Percentiles rank a stretch among this genome's conserved stretches.
These are phyloP conservation scores for Candida endomychidarum DNA, from an alignment of 805 yeast species.

Conservation along the genomic window DNA sequence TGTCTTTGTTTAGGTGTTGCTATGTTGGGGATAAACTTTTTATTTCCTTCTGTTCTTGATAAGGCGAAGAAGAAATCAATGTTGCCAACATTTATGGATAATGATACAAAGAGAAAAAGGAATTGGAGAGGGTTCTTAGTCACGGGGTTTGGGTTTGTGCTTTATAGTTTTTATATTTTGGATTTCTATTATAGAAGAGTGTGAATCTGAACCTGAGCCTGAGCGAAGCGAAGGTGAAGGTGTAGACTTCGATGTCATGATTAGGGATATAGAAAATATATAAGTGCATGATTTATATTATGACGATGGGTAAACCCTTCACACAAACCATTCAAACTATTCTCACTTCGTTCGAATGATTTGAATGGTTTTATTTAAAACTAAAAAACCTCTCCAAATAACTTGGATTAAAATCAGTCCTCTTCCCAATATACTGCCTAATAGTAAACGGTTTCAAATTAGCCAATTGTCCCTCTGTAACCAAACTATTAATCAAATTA, in stretches of 20 bases:
- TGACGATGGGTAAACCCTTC: too few species aligned
- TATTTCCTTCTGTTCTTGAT: slow-evolving; percentile 6
- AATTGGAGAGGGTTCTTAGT: slow-evolving; percentile 3
- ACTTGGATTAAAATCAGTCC: slow-evolving; percentile 67
- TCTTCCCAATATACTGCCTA: slow-evolving; percentile 62
- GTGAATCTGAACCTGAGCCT: background rate
- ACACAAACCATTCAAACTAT: too few species aligned
- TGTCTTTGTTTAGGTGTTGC: slow-evolving; percentile 18
- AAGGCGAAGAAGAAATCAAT: background rate
- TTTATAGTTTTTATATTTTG: background rate
- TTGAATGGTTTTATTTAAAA: slow-evolving; percentile 29
- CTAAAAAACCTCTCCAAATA: slow-evolving; percentile 48
- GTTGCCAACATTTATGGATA: slow-evolving; percentile 2
- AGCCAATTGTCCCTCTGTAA: slow-evolving; percentile 77
- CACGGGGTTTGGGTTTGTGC: background rate
- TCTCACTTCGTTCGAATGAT: too few species aligned
- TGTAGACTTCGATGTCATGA: too few species aligned
- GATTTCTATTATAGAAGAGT: slow-evolving; percentile 7
- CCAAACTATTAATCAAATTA: slow-evolving; percentile 70
- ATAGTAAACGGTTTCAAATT: slow-evolving; percentile 60
- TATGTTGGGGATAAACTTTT: slow-evolving; percentile 14
- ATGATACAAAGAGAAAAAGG: background rate
- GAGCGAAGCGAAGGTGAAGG: too few species aligned
- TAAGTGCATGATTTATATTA: too few species aligned
- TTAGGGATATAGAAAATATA: too few species aligned